phyloP scores from a whole-genome alignment of 1,284 basidiomycete genomes.

The Exobasidium rhododendri region DNA sequence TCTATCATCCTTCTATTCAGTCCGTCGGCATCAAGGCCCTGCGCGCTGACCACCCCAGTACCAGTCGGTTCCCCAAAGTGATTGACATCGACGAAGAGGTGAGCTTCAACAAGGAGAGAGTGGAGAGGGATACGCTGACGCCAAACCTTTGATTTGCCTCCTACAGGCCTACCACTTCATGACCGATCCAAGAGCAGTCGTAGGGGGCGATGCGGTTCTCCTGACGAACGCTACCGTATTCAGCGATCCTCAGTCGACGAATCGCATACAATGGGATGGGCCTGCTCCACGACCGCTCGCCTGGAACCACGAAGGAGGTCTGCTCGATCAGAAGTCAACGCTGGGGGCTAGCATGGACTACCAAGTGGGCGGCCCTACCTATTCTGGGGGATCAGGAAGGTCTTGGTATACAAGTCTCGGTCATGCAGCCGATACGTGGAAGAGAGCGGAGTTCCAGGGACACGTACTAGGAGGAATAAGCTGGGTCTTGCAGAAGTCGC shows the following conservation, averaged over 20 bases:
- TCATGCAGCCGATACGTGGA: slow-evolving; percentile 66
- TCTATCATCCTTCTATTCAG: slow-evolving; percentile 70
- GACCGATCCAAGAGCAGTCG: slow-evolving; percentile 66
- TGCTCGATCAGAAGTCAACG: slow-evolving; percentile 18
- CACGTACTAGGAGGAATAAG: slow-evolving; percentile 72
- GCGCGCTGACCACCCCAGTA: slow-evolving; percentile 24
- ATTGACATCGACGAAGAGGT: slow-evolving; percentile 32
- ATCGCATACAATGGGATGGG: slow-evolving; percentile 65
- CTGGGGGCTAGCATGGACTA: slow-evolving; percentile 19
- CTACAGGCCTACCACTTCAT: slow-evolving; percentile 70
- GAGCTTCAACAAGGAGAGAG: too few species aligned
- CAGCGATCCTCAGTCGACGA: slow-evolving; percentile 32
- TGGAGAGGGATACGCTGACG: too few species aligned
- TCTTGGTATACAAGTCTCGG: slow-evolving; percentile 78
- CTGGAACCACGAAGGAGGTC: slow-evolving; percentile 71
- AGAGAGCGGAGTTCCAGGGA: slow-evolving; percentile 65
- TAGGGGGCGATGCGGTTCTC: slow-evolving; percentile 31
- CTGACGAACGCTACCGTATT: slow-evolving; percentile 31
- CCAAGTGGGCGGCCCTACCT: slow-evolving; percentile 21
- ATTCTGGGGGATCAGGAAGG: slow-evolving; percentile 61
- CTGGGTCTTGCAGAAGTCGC: slow-evolving; percentile 65
- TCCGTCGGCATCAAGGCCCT: slow-evolving; percentile 54
- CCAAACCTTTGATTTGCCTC: too few species aligned
- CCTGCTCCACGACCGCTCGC: slow-evolving; percentile 62
- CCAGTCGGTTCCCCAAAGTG: slow-evolving; percentile 24